Evolutionary conservation across 2,329 filamentous ascomycete genomes (phyloP), one percentile per base, ranked within the genome.

Genomic region (Chaetomium sp.): DNA sequence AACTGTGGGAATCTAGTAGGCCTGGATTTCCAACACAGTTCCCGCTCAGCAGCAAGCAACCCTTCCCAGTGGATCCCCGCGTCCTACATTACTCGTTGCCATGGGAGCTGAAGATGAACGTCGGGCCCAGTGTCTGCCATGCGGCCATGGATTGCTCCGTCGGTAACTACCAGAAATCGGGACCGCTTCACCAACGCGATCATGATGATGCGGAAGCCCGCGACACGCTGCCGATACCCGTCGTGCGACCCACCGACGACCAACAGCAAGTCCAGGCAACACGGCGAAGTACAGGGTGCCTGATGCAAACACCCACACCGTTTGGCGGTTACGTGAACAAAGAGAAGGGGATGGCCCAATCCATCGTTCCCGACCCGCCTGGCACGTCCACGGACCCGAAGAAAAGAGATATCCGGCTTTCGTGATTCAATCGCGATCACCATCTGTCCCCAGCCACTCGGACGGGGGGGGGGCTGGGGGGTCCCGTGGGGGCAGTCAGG

Each of bases 191-290:
- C 49, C 43, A 48, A 44, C 40, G 42, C 35, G 47, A 58, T 58
- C 56, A 40, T 60, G 61, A 65, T 63, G 52, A 58, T 61, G 63
- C 61, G 52, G 59, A 54, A 52, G 35, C 55, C 63, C 63, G 62
- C 34, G 43, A 40, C 54, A 38, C 46, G 32, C 59, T 57, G 63
- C 63, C 61, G 57, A 62, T 59, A 57, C 42, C 63, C 63, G 61
- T 8, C 41, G 19, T 45, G 32, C 42, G 46, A 41, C 42, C 34
- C 19, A 12, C 32, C 7, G 10, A 43, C 49, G 41, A 37, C 59
- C 59, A 63, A 62, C 57, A 58, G 49, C 53, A 54, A 46, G 42
- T 36, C 19, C 32, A 40, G n/a, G 35, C 35, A 40, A 19, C 12
- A 42, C 59, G 63, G 61, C 59, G 55, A 62, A 34, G 49, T 48